Evolutionary conservation across 2,329 filamentous ascomycete genomes (phyloP).

Genomic region (Colletotrichum orbiculare): DNA sequence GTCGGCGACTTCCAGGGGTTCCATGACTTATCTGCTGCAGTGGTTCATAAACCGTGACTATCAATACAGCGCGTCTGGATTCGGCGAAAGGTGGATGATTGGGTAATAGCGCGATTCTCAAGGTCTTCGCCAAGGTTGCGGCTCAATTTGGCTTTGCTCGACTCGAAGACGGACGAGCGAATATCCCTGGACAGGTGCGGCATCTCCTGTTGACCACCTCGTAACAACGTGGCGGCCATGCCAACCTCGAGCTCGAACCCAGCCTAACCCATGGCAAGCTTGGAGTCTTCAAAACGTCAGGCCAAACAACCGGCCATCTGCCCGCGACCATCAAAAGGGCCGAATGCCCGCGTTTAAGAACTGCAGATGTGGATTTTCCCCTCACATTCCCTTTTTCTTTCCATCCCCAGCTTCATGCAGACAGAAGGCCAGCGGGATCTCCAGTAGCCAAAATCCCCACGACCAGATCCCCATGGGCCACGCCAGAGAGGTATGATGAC

Average conservation of each 20-base stretch:
- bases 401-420: conserved; percentile 1
- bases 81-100: conserved; percentile 1
- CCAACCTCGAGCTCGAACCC: not conserved
- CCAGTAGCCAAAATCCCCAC: conserved; percentile 30
- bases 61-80: not conserved
- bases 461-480: conserved; percentile 30
- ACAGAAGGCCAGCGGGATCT: conserved; percentile 24
- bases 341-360: conserved; percentile 9
- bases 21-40: conserved; percentile 3
- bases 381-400: not conserved
- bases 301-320: too few species aligned
- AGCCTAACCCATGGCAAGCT: too few species aligned
- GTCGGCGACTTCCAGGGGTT: conserved; percentile 3
- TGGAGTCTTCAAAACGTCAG: too few species aligned
- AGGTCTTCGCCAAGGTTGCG: conserved; percentile 18
- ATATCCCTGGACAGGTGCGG: not conserved
- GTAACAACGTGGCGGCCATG: conserved; percentile 30
- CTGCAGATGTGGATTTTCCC: conserved; percentile 24
- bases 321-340: not conserved
- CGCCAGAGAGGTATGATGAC: not conserved
- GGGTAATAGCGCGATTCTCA: conserved; percentile 20
- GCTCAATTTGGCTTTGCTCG: conserved; percentile 19
- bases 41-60: not conserved
- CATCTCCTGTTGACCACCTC: not conserved
- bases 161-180: not conserved